Percentiles rank a stretch among this genome's conserved stretches.
phyloP scores from a whole-genome alignment of 1,284 basidiomycete species.

The Kalmanozyma brasiliensis region DNA sequence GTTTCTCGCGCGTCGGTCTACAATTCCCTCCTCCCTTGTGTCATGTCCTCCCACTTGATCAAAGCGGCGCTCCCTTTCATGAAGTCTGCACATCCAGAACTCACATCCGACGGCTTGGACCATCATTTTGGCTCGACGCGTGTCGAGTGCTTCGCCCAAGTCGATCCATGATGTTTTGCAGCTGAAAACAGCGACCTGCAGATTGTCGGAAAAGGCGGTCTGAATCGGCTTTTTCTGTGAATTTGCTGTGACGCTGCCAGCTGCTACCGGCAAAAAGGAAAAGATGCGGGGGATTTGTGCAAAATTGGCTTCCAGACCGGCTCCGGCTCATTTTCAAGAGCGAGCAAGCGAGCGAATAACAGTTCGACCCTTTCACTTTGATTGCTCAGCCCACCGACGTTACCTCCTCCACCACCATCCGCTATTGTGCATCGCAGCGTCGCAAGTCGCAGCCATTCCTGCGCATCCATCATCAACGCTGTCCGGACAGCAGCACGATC shows the following conservation, averaged over 20 bases:
- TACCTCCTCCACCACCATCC: conserved; percentile 1
- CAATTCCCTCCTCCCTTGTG: too few relatives aligned
- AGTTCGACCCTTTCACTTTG: conserved; percentile 3
- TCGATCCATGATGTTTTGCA: conserved; percentile 1
- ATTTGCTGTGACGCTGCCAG: too few relatives aligned
- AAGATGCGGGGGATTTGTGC: conserved; percentile 11
- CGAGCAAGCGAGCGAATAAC: conserved; percentile 7
- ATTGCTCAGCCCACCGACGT: conserved; percentile 3
- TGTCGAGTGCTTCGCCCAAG: conserved; percentile 19
- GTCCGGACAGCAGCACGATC: too few relatives aligned
- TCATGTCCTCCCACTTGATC: too few relatives aligned
- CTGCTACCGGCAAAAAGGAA: conserved; percentile 11
- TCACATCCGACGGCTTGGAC: too few relatives aligned
- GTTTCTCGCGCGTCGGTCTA: too few relatives aligned
- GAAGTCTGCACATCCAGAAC: too few relatives aligned
- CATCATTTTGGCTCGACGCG: too few relatives aligned
- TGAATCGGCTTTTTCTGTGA: conserved; percentile 9
- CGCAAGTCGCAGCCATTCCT: background rate
- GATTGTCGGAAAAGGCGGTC: conserved; percentile 13
- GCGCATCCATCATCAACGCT: background rate
- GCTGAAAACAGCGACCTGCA: conserved; percentile 3
- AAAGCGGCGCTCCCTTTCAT: too few relatives aligned
- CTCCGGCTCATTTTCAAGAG: conserved; percentile 11
- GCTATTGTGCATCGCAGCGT: background rate
- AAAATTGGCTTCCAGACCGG: conserved; percentile 3